Evolutionary conservation across 2,329 filamentous ascomycete genomes (phyloP).

Genomic region (Chrysoporthe cubensis): DNA sequence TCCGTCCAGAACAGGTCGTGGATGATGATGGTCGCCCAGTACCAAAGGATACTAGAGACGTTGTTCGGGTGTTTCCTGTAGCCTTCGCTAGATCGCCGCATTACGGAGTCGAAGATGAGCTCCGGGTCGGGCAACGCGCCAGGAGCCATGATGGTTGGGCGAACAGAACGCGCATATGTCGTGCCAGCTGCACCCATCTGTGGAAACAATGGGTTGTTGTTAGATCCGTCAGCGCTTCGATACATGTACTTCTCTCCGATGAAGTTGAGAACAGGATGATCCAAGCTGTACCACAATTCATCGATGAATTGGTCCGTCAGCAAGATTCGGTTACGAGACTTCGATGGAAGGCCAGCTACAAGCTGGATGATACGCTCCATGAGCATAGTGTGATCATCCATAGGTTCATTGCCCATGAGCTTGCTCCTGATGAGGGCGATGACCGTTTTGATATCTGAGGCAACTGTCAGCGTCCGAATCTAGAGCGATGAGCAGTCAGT

Average conservation of each 20-base stretch:
- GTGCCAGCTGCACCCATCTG: slow-evolving; percentile 69
- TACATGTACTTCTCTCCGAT: slow-evolving; percentile 67
- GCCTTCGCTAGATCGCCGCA: slow-evolving; percentile 50
- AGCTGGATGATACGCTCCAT: slow-evolving; percentile 76
- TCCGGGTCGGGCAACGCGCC: slow-evolving; percentile 70
- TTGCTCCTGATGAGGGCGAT: slow-evolving; percentile 64
- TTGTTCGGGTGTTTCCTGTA: slow-evolving; percentile 70
- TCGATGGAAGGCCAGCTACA: slow-evolving; percentile 65
- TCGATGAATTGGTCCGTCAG: slow-evolving; percentile 71
- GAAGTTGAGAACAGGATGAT: slow-evolving; percentile 72
- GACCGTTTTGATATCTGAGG: slow-evolving; percentile 65
- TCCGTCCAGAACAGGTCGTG: slow-evolving; percentile 75
- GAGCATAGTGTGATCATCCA: slow-evolving; percentile 77
- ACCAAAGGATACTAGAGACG: slow-evolving; percentile 72
- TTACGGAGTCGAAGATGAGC: slow-evolving; percentile 64
- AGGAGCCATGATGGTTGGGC: slow-evolving; percentile 61
- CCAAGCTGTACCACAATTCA: slow-evolving; percentile 71
- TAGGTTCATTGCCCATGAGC: slow-evolving; percentile 62
- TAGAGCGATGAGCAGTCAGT: too few species aligned
- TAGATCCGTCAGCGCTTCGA: slow-evolving; percentile 70
- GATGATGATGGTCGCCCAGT: slow-evolving; percentile 75
- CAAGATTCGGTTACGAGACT: slow-evolving; percentile 63
- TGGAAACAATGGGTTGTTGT: slow-evolving; percentile 71
- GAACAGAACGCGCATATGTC: slow-evolving; percentile 67
- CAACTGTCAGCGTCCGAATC: slow-evolving; percentile 17